Evolutionary conservation across 345 rosid species (phyloP), one percentile per base, ranked within the genome.

Genomic region (Viola odorata): DNA sequence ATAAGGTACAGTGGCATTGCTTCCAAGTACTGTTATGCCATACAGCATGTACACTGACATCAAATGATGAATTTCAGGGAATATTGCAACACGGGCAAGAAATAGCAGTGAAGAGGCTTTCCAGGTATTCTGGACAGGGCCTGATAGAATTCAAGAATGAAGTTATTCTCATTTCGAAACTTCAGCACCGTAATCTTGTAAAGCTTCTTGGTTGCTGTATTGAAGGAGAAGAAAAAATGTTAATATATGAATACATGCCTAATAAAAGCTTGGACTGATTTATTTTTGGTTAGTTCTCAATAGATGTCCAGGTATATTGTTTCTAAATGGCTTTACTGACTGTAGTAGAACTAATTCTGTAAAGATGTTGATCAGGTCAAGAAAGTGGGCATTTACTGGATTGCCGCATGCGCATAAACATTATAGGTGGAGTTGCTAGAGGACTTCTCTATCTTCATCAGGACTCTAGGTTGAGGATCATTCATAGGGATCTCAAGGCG

Each of bases 41-140:
- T 10, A 14, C 4, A 4, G 7, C n/a, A 8, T 8, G 45, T 5
- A 17, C 32, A 1, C 15, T 32, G 41, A 36, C 44, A 12, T 36
- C n/a, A 7, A 16, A 61, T 55, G 45, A 40, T 39, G 44, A 55
- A n/a, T 47, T 47, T n/a, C 32, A 55, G 84, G 84, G 87, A 6
- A 71, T 40, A 5, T 60, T 82, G 2, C 36, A 12, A 7, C 65
- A 71, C 59, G 81, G 81, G 15, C 77, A 67, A 60, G 81, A 80
- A 63, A 75, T 82, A 12, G 87, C 82, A 8, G 79, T 82, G 60
- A 82, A 82, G 53, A 79, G 84, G 70, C 77, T 80, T 41, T 77
- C 84, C 0, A 58, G 37, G 57, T 63, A 64, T 62, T 82, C 87
- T n/a, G 73, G 77, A 3, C 81, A 75, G 57, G 87, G 87, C 47